Evolutionary conservation across 2,329 filamentous ascomycete genomes (phyloP), one percentile per base, ranked within the genome.

Genomic region (Microcera coccophila): DNA sequence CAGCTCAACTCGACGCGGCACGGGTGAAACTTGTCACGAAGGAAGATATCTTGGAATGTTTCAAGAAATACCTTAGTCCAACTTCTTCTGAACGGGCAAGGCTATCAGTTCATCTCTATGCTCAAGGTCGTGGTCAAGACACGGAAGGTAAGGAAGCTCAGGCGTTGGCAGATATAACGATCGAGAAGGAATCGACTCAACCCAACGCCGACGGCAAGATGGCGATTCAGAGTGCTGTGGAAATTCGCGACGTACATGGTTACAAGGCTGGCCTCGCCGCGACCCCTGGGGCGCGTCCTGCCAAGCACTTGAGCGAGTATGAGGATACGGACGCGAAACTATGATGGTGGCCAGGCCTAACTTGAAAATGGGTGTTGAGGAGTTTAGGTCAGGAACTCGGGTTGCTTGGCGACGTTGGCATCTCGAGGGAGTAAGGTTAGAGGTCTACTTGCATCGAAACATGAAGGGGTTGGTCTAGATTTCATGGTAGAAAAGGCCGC

Each of bases 241-340:
- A 84, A 39, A 90, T 97, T 56, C 81, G 79, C 36, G 87, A 95
- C 60, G 84, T 95, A 3, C 76, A 85, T 47, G 76, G 79, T 21
- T 96, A 85, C 76, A 95, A 93, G 74, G 82, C 87, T 1, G 74
- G 79, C 12, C 72, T 96, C 56, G 71, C 78, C 45, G 77, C 88
- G 20, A 93, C 83, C 50, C 74, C 78, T 17, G 91, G 87, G 1
- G 81, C 90, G 2, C 75, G 75, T 48, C 79, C 90, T 0, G 79
- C 87, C 21, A 83, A 78, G 59, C 85, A 93, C 52, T 65, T 97
- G 42, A 84, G 76, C 48, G 86, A 90, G 59, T 97, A 91, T 65
- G 87, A 95, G 62, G 91, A 96, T 46, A 73, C 84, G 46, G 88
- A 87, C 50, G 70, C 87, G 12, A 96, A 96, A 71, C 74, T 96